Base-by-base conservation (phyloP, 148 eudicot genomes). In the Nepenthes gracilis region DNA sequence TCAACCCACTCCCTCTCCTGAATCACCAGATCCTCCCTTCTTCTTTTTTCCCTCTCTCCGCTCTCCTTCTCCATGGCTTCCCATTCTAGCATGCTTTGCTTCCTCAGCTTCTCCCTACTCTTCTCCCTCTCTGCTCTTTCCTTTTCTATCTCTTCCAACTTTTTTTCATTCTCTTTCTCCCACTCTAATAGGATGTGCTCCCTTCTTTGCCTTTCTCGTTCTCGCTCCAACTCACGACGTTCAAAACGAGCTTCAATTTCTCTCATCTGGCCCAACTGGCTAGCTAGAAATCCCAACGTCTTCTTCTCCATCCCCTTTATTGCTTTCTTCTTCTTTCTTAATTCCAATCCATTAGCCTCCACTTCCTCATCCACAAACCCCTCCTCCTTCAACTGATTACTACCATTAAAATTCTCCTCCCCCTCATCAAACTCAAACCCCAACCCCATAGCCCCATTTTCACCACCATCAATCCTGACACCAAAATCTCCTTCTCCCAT, bases 1-100 rank as follows among this genome's bases (percentile, higher is more conserved):
- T 88, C 93, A 65, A 85, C 93, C 85, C 90, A 75, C 52, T 85
- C 87, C 56, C 84, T 81, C 72, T 84, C 88, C 36, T 72, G 64
- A 65, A 69, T 66, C 74, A 75, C 32, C 48, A 70, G 61, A 54
- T 87, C 88, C 62, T 87, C 85, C 68, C 83, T 76, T 66, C 90
- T 75, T 68, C 75, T 78, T 62, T 72, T 73, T 62, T 73, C 82
- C 62, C 90, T 72, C 70, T 83, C 90, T 56, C 73, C 85, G 36
- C 60, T 71, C 71, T 85, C 90, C 35, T 79, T 74, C 72, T 83
- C 84, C 71, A 89, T 72, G 36, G 79, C 78, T 67, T 80, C 85
- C 90, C 82, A 80, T 64, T 88, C 92, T 51, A 52, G 65, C 12
- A 75, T 55, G 68, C 80, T 73, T 63, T 73, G 81, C 68, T 76